phyloP scores from a whole-genome alignment of 2,329 filamentous ascomycete genomes.

The Zopfia rhizophila region DNA sequence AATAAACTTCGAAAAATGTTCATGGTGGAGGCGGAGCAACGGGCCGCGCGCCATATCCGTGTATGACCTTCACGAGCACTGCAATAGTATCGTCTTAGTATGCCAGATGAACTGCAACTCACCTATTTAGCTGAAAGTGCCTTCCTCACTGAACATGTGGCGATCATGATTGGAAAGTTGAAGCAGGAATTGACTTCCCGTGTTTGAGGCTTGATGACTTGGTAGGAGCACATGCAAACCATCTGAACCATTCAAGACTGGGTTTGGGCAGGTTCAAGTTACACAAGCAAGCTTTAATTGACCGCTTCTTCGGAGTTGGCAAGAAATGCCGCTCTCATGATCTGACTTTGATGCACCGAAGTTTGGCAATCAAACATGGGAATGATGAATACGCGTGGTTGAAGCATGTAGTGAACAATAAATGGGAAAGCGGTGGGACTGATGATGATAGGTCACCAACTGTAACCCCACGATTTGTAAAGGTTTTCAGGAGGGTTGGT shows the following conservation, averaged over 20 bases:
- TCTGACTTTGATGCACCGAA: slow-evolving; percentile 8
- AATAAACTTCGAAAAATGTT: too few species aligned
- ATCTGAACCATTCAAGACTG: too few species aligned
- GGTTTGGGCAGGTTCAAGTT: too few species aligned
- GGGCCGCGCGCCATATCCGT: slow-evolving; percentile 12
- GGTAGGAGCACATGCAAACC: too few species aligned
- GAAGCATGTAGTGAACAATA: slow-evolving; percentile 8
- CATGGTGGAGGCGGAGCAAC: slow-evolving; percentile 7
- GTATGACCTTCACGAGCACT: too few species aligned
- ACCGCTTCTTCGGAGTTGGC: slow-evolving; percentile 26
- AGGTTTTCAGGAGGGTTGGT: slow-evolving; percentile 24
- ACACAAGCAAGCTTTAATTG: slow-evolving; percentile 19
- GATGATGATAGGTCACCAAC: slow-evolving; percentile 21
- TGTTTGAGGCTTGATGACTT: too few species aligned
- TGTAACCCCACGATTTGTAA: slow-evolving; percentile 35
- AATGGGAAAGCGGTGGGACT: slow-evolving; percentile 9
- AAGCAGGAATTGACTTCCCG: background rate
- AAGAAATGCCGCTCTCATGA: slow-evolving; percentile 19
- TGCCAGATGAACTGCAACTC: too few species aligned
- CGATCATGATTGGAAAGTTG: slow-evolving; percentile 2
- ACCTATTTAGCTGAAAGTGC: background rate
- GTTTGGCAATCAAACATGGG: slow-evolving; percentile 23
- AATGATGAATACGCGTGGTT: slow-evolving; percentile 3
- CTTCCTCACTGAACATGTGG: slow-evolving; percentile 7
- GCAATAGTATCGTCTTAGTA: too few species aligned